A percentile compares a stretch with the other conserved stretches of the same genome.
These are phyloP conservation scores for Penicillium arizonense DNA, from an alignment of 495 filamentous ascomycete genomes.

Conservation along the genomic window DNA sequence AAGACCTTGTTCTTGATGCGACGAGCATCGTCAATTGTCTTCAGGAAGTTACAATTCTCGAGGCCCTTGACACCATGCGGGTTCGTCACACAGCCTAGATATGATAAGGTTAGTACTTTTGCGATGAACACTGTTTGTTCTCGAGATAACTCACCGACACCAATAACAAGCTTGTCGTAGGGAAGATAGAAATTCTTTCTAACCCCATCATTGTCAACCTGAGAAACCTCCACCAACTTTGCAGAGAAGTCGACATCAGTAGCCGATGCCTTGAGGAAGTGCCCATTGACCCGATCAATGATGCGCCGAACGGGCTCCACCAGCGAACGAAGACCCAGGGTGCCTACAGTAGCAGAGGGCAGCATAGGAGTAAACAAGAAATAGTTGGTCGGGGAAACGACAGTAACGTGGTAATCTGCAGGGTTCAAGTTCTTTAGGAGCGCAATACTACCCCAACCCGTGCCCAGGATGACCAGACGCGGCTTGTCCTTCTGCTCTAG, in stretches of 20 bases:
- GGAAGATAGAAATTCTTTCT: conserved; percentile 86
- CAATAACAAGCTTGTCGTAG: conserved; percentile 97
- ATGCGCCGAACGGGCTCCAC: conserved; percentile 92
- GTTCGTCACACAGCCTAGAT: conserved; percentile 78
- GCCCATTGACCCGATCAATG: conserved; percentile 71
- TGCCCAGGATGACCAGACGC: conserved; percentile 85
- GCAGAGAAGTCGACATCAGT: conserved; percentile 87
- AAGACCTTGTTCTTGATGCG: conserved; percentile 86
- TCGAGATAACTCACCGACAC: conserved; percentile 60
- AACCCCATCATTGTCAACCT: conserved; percentile 66
- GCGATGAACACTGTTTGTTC: neutral
- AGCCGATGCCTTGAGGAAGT: conserved; percentile 84
- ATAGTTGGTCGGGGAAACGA: conserved; percentile 91
- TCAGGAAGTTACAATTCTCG: conserved; percentile 91
- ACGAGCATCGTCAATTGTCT: conserved; percentile 88
- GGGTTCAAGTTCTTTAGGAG: conserved; percentile 87
- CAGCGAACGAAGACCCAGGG: conserved; percentile 82
- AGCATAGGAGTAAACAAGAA: conserved; percentile 99
- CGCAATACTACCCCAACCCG: conserved; percentile 93
- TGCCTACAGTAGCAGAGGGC: conserved; percentile 94
- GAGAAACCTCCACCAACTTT: conserved; percentile 84
- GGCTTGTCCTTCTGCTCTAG: conserved; percentile 77
- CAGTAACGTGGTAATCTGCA: conserved; percentile 90
- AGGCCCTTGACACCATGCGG: conserved; percentile 95
- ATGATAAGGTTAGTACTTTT: conserved; percentile 3